Conservation (phyloP, 1,139 yeast genomes). For the Saccharomyces hybrid region DNA sequence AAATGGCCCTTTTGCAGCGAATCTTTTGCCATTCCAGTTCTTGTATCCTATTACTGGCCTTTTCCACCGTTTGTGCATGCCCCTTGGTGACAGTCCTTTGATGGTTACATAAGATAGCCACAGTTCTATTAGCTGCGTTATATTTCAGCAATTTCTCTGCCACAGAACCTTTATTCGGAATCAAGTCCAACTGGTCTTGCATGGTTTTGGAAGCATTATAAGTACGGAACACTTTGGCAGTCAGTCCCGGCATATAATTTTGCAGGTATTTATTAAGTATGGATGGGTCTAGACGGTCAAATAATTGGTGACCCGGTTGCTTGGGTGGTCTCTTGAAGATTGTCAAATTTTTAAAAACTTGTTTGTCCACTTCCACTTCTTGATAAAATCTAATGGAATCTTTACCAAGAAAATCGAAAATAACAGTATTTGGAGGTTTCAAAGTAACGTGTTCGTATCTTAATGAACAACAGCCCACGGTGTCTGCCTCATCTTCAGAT, state of each 20-base stretch:
- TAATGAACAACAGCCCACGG: slow-evolving; percentile 95
- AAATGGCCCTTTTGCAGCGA: slow-evolving; percentile 62
- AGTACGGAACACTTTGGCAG: slow-evolving; percentile 96
- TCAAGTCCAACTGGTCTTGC: slow-evolving; percentile 87
- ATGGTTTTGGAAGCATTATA: slow-evolving; percentile 93
- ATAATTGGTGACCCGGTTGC: slow-evolving; percentile 83
- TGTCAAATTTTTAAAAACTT: slow-evolving; percentile 80
- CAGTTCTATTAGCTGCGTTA: slow-evolving; percentile 92
- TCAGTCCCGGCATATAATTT: slow-evolving; percentile 82
- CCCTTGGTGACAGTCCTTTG: slow-evolving; percentile 85
- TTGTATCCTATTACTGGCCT: slow-evolving; percentile 64
- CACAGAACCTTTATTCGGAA: slow-evolving; percentile 76
- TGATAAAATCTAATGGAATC: slow-evolving; percentile 89
- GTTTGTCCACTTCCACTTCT: slow-evolving; percentile 83
- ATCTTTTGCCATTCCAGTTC: slow-evolving; percentile 82
- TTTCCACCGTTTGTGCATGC: slow-evolving; percentile 73
- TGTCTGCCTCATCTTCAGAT: slow-evolving; percentile 95
- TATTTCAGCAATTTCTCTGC: slow-evolving; percentile 80
- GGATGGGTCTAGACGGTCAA: slow-evolving; percentile 82
- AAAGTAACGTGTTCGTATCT: slow-evolving; percentile 83
- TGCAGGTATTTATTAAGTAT: slow-evolving; percentile 80
- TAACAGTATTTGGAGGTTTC: slow-evolving; percentile 76
- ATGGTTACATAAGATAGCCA: slow-evolving; percentile 94
- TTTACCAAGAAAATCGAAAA: slow-evolving; percentile 93
- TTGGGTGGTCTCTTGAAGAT: slow-evolving; percentile 85